Percentiles rank a stretch among this genome's conserved stretches.
Evolutionary conservation across 331 rosid species (phyloP).

Genomic region (Spiraea crenata): DNA sequence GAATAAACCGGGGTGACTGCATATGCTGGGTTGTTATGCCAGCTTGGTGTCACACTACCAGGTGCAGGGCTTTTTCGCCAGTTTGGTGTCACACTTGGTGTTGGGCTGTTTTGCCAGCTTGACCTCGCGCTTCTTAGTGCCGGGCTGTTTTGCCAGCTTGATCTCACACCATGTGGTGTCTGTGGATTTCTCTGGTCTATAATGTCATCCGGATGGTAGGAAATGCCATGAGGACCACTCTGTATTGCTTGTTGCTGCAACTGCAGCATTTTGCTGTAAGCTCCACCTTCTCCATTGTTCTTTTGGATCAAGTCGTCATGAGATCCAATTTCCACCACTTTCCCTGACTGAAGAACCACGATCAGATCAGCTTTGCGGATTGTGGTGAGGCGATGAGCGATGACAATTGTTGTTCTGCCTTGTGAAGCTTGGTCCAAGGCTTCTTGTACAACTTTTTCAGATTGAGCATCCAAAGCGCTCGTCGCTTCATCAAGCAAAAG

Average conservation of each 20-base stretch:
- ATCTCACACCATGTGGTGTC: conserved; percentile 17
- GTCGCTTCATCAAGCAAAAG: conserved; percentile 87
- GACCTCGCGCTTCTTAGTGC: conserved; percentile 22
- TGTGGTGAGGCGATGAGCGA: conserved; percentile 79
- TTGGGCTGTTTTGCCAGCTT: conserved; percentile 28
- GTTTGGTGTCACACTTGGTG: conserved; percentile 29
- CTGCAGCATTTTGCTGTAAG: conserved; percentile 58
- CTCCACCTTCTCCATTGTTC: conserved; percentile 51
- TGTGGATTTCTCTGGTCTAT: conserved; percentile 12
- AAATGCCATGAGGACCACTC: conserved; percentile 5
- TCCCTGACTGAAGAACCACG: conserved; percentile 64
- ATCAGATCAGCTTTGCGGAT: conserved; percentile 51
- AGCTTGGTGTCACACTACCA: conserved; percentile 26
- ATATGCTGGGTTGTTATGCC: conserved; percentile 34
- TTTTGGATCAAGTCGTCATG: conserved; percentile 50
- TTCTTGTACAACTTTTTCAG: conserved; percentile 67
- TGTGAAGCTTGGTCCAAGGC: conserved; percentile 66
- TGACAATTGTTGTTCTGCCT: conserved; percentile 71
- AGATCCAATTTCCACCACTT: conserved; percentile 63
- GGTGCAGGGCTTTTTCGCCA: conserved; percentile 34
- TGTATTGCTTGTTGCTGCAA: conserved; percentile 48
- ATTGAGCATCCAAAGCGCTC: conserved; percentile 75
- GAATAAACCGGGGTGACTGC: conserved; percentile 53
- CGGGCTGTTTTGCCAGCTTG: conserved; percentile 40
- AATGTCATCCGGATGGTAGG: conserved; percentile 15